A percentile compares a stretch with the other conserved stretches of the same genome.
These are phyloP conservation scores for Adiantum capillusveneris DNA, from an alignment of 75 land plant genomes.

Conservation along the genomic window DNA sequence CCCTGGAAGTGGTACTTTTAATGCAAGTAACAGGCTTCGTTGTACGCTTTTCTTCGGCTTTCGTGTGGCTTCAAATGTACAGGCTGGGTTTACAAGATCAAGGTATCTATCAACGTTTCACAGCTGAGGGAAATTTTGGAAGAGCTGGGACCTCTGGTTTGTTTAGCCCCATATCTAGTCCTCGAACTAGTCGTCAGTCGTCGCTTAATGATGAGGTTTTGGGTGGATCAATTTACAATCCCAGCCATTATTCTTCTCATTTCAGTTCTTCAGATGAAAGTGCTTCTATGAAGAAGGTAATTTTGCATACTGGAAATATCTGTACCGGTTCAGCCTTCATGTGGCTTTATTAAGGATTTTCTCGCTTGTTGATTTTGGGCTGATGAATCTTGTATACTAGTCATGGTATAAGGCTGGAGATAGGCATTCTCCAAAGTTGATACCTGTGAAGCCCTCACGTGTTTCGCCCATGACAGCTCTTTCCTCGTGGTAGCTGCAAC, in stretches of 20 bases:
- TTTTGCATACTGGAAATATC: too few species aligned
- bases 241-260: slow-evolving; percentile 65
- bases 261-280: slow-evolving; percentile 15
- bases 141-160: not conserved
- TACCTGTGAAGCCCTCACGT: too few species aligned
- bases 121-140: not conserved
- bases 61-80: slow-evolving; percentile 92
- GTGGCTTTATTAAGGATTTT: too few species aligned
- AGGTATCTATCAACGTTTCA: not conserved
- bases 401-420: too few species aligned
- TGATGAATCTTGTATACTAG: too few species aligned
- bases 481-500: too few species aligned
- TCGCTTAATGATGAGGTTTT: slow-evolving; percentile 48
- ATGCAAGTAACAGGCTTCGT: slow-evolving; percentile 78
- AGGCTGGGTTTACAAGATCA: slow-evolving; percentile 45
- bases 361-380: too few species aligned
- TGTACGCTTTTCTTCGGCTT: slow-evolving; percentile 60
- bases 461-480: too few species aligned
- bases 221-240: slow-evolving; percentile 90
- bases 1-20: slow-evolving; percentile 49
- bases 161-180: slow-evolving; percentile 8
- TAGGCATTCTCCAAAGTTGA: too few species aligned
- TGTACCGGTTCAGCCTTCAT: too few species aligned
- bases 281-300: not conserved
- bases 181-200: slow-evolving; percentile 24